phyloP scores from a whole-genome alignment of 2,329 filamentous ascomycete genomes.

The Sporothrix curviconia region DNA sequence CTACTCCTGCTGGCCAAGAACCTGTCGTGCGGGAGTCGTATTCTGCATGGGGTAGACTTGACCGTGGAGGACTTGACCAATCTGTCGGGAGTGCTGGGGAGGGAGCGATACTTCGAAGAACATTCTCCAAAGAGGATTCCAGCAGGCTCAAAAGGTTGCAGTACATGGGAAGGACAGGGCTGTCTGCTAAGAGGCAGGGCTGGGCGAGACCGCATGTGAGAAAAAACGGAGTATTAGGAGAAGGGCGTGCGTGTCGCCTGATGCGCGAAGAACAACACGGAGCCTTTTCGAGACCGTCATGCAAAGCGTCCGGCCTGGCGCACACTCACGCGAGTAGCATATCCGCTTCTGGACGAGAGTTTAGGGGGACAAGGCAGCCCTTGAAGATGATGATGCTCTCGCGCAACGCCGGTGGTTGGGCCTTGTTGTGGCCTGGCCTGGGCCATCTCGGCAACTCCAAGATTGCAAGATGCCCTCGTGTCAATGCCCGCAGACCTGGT shows the following conservation, averaged over 20 bases:
- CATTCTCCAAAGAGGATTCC: neutral
- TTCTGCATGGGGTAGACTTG: neutral
- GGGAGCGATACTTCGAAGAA: too few relatives aligned
- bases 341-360: too few relatives aligned
- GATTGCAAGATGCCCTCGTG: conserved; percentile 29
- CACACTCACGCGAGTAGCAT: too few relatives aligned
- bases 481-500: conserved; percentile 10
- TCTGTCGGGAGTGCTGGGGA: conserved; percentile 5
- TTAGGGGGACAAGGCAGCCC: neutral
- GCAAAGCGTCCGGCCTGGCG: too few relatives aligned
- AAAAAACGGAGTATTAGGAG: too few relatives aligned
- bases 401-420: neutral
- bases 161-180: too few relatives aligned
- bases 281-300: too few relatives aligned
- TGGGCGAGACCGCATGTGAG: too few relatives aligned
- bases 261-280: neutral
- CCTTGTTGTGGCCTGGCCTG: neutral
- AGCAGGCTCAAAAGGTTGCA: too few relatives aligned
- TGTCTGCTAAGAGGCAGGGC: too few relatives aligned
- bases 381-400: neutral
- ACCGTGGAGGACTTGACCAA: conserved; percentile 2
- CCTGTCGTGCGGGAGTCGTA: conserved; percentile 1
- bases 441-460: conserved; percentile 27
- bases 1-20: neutral
- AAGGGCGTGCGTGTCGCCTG: neutral